A percentile compares a stretch with the other conserved stretches of the same genome.
phyloP scores from a whole-genome alignment of 768 basidiomycete species.

The Coprinellus micaceus region DNA sequence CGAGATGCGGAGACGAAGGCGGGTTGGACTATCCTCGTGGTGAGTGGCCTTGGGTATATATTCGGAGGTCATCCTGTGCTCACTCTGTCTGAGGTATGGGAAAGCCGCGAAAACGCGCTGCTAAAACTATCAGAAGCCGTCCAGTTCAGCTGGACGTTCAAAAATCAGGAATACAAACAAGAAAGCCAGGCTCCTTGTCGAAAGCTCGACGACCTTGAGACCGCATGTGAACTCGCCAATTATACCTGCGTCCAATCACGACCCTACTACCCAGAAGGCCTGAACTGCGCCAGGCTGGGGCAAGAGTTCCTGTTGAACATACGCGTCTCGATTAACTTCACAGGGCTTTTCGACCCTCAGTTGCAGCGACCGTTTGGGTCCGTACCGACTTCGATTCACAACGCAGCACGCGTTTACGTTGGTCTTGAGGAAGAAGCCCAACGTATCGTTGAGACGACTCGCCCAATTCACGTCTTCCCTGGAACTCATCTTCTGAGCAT shows the following conservation, averaged over 20 bases:
- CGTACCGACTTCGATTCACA: neutral
- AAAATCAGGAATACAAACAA: too few relatives aligned
- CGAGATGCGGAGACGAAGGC: conserved; percentile 12
- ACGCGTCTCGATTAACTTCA: neutral
- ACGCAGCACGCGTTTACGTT: conserved; percentile 8
- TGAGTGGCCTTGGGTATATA: neutral
- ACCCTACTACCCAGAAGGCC: neutral
- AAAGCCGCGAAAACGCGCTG: too few relatives aligned
- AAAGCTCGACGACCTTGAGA: too few relatives aligned
- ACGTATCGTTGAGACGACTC: conserved; percentile 9
- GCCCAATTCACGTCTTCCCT: conserved; percentile 14
- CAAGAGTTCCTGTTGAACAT: neutral
- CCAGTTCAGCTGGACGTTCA: too few relatives aligned
- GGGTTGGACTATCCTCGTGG: neutral
- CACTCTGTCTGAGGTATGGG: too few relatives aligned
- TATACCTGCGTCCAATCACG: neutral
- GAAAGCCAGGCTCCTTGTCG: too few relatives aligned
- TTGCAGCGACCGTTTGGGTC: too few relatives aligned
- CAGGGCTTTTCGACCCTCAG: neutral
- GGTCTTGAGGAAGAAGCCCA: conserved; percentile 12
- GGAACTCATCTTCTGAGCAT: conserved; percentile 15
- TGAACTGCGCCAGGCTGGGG: neutral
- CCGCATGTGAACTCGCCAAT: too few relatives aligned
- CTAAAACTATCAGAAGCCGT: too few relatives aligned
- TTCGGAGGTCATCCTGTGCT: too few relatives aligned